Evolutionary conservation across 371 early-diverging fungal genomes (phyloP).

Genomic region (Smittium culicis): DNA sequence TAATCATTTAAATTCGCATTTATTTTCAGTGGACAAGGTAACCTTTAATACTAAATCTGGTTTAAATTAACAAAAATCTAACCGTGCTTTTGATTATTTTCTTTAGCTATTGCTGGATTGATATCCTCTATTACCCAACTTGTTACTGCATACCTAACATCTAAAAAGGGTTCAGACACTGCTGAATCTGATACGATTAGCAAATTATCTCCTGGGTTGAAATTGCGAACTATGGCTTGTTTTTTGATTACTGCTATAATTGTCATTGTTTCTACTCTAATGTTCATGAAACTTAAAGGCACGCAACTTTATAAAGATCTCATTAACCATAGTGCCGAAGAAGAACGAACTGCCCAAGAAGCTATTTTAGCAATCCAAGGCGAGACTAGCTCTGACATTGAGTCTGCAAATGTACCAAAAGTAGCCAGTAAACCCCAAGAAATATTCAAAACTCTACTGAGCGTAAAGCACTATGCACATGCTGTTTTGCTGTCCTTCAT

Average conservation of each 20-base stretch:
- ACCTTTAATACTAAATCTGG: too few relatives aligned
- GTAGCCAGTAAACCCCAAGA: not conserved
- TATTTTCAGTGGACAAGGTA: too few relatives aligned
- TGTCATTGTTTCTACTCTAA: not conserved
- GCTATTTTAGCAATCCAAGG: not conserved
- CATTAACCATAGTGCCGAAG: not conserved
- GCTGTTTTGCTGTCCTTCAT: constrained; percentile 44
- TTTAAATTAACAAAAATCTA: too few relatives aligned
- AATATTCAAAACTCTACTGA: constrained; percentile 22
- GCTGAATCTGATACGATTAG: not conserved
- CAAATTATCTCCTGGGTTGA: constrained; percentile 4
- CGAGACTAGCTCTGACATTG: not conserved
- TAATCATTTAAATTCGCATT: too few relatives aligned
- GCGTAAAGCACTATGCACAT: constrained; percentile 35
- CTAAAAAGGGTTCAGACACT: not conserved
- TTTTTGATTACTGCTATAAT: constrained; percentile 7
- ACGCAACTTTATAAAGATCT: not conserved
- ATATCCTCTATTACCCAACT: constrained; percentile 28
- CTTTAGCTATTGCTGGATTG: constrained; percentile 35
- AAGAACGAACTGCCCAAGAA: not conserved
- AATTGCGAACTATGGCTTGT: not conserved
- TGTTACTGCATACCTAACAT: constrained; percentile 23
- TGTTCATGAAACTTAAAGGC: not conserved
- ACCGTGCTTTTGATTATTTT: not conserved
- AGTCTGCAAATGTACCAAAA: not conserved